These are phyloP conservation scores for Datisca glomerata DNA, from an alignment of 306 rosid genomes.

Conservation along the genomic window DNA sequence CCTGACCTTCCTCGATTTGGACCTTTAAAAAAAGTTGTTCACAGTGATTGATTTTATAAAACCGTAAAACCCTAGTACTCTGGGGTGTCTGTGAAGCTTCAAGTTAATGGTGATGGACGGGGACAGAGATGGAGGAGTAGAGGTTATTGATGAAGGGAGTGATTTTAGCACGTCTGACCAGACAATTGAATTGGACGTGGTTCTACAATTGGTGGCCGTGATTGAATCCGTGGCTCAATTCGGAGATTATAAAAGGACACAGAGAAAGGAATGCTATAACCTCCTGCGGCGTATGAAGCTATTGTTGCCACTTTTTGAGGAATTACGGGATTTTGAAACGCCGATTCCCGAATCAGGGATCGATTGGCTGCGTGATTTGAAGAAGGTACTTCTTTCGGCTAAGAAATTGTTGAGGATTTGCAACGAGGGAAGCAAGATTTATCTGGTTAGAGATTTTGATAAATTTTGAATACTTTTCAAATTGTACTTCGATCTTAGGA, in stretches of 20 bases:
- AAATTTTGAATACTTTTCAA: not conserved
- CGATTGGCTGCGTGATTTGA: constrained; percentile 35
- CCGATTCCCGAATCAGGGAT: constrained; percentile 23
- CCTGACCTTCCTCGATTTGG: not conserved
- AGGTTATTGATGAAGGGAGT: constrained; percentile 8
- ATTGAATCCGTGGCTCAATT: constrained; percentile 47
- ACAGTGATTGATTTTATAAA: not conserved
- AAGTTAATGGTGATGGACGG: constrained; percentile 27
- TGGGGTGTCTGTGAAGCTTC: too few relatives aligned
- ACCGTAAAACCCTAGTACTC: not conserved
- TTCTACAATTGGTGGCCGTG: constrained; percentile 28
- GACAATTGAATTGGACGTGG: constrained; percentile 7
- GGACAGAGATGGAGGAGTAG: constrained; percentile 16
- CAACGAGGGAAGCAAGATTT: constrained; percentile 59
- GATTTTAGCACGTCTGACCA: constrained; percentile 5
- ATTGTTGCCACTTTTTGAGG: constrained; percentile 51
- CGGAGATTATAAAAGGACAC: constrained; percentile 46
- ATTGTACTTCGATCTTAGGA: not conserved
- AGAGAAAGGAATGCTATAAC: constrained; percentile 37
- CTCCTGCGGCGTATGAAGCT: constrained; percentile 56
- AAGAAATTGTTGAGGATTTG: constrained; percentile 39
- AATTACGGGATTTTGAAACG: constrained; percentile 34
- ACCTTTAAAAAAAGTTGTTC: too few relatives aligned
- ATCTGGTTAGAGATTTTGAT: constrained; percentile 25
- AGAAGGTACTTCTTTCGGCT: constrained; percentile 30